phyloP scores from a whole-genome alignment of 768 basidiomycete species.

The Lentinula detonsa region DNA sequence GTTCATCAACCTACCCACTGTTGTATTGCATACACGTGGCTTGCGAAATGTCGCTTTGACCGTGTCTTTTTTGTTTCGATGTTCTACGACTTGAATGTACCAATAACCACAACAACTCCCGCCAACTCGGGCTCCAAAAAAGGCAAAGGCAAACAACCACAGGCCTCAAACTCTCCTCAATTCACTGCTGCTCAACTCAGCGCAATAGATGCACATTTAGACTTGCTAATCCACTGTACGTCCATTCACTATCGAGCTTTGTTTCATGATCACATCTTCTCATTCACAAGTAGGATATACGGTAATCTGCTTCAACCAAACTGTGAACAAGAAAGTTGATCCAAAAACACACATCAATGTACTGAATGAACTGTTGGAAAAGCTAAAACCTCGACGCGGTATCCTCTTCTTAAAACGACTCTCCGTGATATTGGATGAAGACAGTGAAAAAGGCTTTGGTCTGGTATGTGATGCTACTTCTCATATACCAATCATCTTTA shows the following conservation, averaged over 20 bases:
- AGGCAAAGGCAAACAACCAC: slow-evolving; percentile 49
- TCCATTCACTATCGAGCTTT: slow-evolving; percentile 11
- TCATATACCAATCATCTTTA: not conserved
- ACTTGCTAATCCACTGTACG: slow-evolving; percentile 69
- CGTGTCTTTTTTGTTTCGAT: slow-evolving; percentile 14
- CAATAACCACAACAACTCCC: slow-evolving; percentile 28
- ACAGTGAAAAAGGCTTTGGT: slow-evolving; percentile 83
- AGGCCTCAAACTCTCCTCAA: slow-evolving; percentile 17
- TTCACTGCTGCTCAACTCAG: slow-evolving; percentile 54
- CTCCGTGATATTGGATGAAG: slow-evolving; percentile 76
- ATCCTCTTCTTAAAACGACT: slow-evolving; percentile 68
- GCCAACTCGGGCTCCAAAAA: slow-evolving; percentile 40
- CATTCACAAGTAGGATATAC: slow-evolving; percentile 73
- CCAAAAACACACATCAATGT: slow-evolving; percentile 63
- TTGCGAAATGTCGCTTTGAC: no score
- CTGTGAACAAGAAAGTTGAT: slow-evolving; percentile 66
- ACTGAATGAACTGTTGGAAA: slow-evolving; percentile 52
- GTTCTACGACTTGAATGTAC: slow-evolving; percentile 68
- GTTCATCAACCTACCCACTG: no score
- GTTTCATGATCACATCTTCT: not conserved
- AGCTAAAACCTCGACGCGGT: slow-evolving; percentile 51
- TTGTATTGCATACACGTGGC: no score
- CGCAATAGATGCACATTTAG: slow-evolving; percentile 56
- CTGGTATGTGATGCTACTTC: slow-evolving; percentile 38
- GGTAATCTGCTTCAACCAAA: slow-evolving; percentile 73